These are phyloP conservation scores for Sclerotinia nivalis DNA, from an alignment of 2,329 filamentous ascomycete species.

Conservation along the genomic window DNA sequence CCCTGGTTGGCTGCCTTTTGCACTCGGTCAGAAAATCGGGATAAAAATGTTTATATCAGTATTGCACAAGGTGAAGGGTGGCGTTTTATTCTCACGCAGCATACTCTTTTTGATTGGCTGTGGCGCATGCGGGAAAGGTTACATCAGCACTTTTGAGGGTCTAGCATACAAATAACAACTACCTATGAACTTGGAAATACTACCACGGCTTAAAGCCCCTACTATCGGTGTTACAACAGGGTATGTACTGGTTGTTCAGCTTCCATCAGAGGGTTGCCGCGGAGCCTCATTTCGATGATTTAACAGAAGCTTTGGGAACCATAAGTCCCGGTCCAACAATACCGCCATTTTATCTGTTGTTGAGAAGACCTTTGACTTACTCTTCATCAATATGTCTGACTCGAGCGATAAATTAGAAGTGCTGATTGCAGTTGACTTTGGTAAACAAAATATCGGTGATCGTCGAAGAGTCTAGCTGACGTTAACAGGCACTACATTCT, in stretches of 20 bases:
- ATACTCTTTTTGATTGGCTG: background rate
- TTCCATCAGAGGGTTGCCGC: background rate
- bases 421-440: constrained; percentile 4
- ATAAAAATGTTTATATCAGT: background rate
- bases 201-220: background rate
- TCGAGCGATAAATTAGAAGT: background rate
- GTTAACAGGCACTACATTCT: background rate
- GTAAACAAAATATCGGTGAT: background rate
- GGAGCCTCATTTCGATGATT: background rate
- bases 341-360: background rate
- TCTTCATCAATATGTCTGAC: background rate
- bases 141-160: background rate
- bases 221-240: background rate
- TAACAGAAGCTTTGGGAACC: background rate
- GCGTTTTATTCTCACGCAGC: background rate
- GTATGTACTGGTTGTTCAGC: background rate
- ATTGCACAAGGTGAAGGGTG: background rate
- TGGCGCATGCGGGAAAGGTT: background rate
- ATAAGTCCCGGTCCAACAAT: background rate
- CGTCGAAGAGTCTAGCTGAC: background rate
- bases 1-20: background rate
- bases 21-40: background rate
- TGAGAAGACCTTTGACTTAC: background rate
- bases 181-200: background rate
- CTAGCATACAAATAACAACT: background rate